Evolutionary conservation across 495 filamentous ascomycete species (phyloP), one percentile per base, ranked within the genome.

Genomic region (Annulohypoxylon bovei): DNA sequence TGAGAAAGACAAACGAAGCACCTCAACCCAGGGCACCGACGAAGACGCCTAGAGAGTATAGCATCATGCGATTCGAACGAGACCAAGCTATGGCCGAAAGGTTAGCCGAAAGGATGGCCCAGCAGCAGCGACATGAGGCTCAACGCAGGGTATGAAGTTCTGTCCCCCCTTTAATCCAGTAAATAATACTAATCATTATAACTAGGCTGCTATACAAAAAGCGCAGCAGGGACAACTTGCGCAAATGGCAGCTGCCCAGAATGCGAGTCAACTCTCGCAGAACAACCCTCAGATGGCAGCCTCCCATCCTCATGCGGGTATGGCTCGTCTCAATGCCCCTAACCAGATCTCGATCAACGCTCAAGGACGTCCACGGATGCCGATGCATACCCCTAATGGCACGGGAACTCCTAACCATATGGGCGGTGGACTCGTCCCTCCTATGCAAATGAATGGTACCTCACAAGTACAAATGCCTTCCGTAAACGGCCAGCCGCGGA

Each of bases 31-130:
- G 79, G 35, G 77, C 76, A 1, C 78, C 73, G 18, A 77, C 68
- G 9, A 85, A 92, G 53, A 94, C 94, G 0, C 94, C 95, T 0
- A 88, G 92, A 69, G 92, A 97, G 55, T 95, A 97, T 73, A 97
- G 93, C 74, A 86, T 92, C 28, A 84, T 97, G 73, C 93, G 95
- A 76, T 88, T 90, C 76, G 94, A 98, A 61, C 88, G 91, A 32
- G 94, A 98, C 61, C 79, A 92, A 71, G 92, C 92, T 65, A 77
- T 92, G 46, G 86, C 87, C 42, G 93, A 97, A 80, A 87, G 88
- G 68, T 86, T 93, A 75, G 86, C 88, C 56, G 93, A 97, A 80
- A 87, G 88, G 71, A 88, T 93, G 79, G 86, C 88, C 68, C 83
- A 87, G 28, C 88, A 91, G 64, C 85, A 89, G 73, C 90, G 92